Evolutionary conservation across 2,329 filamentous ascomycete genomes (phyloP).

Genomic region (Stagonosporopsis rhizophila): DNA sequence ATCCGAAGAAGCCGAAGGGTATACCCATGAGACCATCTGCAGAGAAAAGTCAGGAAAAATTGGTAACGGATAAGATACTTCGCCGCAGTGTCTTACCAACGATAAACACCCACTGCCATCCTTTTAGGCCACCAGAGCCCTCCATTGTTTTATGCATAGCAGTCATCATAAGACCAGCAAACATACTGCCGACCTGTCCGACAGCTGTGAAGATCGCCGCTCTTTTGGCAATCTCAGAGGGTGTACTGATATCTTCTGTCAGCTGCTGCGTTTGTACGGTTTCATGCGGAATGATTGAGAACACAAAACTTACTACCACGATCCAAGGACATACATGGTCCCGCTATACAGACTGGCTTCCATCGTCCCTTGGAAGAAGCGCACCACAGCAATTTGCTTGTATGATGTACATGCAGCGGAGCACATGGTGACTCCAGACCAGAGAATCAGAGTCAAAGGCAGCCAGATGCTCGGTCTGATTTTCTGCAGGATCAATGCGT

Average conservation of each 20-base stretch:
- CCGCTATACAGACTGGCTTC: constrained; percentile 34
- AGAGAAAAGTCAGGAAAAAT: neutral
- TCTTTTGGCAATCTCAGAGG: constrained; percentile 34
- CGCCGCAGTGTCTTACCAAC: constrained; percentile 17
- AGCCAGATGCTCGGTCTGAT: constrained; percentile 34
- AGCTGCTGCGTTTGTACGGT: neutral
- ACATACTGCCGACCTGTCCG: constrained; percentile 36
- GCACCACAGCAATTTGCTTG: constrained; percentile 16
- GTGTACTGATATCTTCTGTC: constrained; percentile 19
- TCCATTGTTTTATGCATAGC: constrained; percentile 35
- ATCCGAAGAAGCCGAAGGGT: constrained; percentile 31
- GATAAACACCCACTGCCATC: constrained; percentile 39
- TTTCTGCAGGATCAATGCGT: constrained; percentile 34
- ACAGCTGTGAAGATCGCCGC: constrained; percentile 35
- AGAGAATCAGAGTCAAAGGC: constrained; percentile 29
- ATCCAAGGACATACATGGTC: constrained; percentile 34
- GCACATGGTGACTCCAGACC: constrained; percentile 37
- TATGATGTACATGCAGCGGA: constrained; percentile 35
- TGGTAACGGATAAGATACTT: neutral
- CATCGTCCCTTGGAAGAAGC: constrained; percentile 33
- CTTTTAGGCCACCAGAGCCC: constrained; percentile 23
- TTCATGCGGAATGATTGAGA: too few species aligned
- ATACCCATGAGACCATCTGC: constrained; percentile 34
- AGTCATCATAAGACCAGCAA: constrained; percentile 38
- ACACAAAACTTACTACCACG: constrained; percentile 41